Percentiles rank a stretch among this genome's conserved stretches.
phyloP scores from a whole-genome alignment of 169 alveolate species.

The Perkinsus marinus region DNA sequence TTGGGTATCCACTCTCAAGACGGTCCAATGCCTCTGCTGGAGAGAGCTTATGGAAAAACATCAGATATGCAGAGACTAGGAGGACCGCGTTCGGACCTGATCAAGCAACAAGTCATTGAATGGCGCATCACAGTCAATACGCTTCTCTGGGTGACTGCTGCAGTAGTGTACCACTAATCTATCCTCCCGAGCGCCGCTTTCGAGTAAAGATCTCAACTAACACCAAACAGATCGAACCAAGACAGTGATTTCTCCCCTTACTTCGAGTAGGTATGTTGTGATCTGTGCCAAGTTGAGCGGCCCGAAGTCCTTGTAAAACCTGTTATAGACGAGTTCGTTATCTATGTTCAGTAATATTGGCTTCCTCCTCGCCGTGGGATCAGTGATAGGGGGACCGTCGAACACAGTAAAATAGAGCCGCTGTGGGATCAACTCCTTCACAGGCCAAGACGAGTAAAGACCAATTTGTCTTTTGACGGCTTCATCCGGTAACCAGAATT shows the following conservation, averaged over 20 bases:
- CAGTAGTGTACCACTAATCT: slow-evolving; percentile 10
- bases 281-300: slow-evolving; percentile 65
- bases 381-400: not conserved
- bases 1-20: not conserved
- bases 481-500: no score
- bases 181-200: slow-evolving; percentile 17
- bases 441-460: not conserved
- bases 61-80: not conserved
- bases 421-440: not conserved
- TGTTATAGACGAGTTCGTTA: slow-evolving; percentile 59
- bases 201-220: not conserved
- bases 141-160: slow-evolving; percentile 1
- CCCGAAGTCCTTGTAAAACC: slow-evolving; percentile 83
- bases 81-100: not conserved
- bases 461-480: not conserved
- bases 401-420: not conserved
- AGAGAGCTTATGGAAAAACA: not conserved
- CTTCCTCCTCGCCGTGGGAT: not conserved
- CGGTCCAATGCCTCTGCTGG: not conserved
- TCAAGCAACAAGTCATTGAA: not conserved
- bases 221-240: not conserved
- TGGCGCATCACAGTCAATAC: not conserved
- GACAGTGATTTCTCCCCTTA: not conserved
- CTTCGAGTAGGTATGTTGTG: not conserved
- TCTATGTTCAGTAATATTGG: not conserved